Base-by-base conservation (phyloP, 2,329 filamentous ascomycete species). In the Tolypocladium pustulatum region DNA sequence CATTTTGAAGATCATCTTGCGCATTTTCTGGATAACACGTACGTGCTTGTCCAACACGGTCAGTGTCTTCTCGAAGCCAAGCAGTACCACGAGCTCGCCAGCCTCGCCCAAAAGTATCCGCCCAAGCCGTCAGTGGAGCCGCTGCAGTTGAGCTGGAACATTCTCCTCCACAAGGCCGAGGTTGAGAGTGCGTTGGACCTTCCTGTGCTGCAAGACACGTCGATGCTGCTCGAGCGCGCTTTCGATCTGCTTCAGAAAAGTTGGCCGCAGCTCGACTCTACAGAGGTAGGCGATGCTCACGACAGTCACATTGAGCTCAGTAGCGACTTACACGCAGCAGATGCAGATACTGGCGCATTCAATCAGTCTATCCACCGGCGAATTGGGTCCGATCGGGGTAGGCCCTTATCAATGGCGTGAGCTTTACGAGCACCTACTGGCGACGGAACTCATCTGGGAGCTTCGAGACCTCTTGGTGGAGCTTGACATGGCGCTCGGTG, bases 401-500 rank as follows among this genome's bases (percentile, higher is more conserved):
- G 49, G 22, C 2, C 4, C 9, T 7, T 17, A 22, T 4, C 3
- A 52, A 20, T 52, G 49, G 49, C 34, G 10, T 27, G 8, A 22
- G 9, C 37, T 59, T n/a, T 57, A 37, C 9, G 9, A 32, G 15
- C 9, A 38, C 49, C 49, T 59, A 6, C 30, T 6, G 9, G 17
- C 27, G 4, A 20, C n/a, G 2, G 54, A 53, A 13, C 43, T 38
- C 10, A 40, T 59, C 12, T 57, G 58, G 55, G 58, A 59, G 30
- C 54, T 59, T n/a, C 46, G 58, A n/a, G 37, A 56, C 34, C 27
- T 59, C 40, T 57, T 54, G 6, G n/a, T 57, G n/a, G 38, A 37
- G 3, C 46, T 59, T 27, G 30, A 46, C 22, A 34, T 43, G 20
- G 9, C 30, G 20, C 17, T 25, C 7, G 49, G 58, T n/a, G 38